Base-by-base conservation (phyloP, 2,329 filamentous ascomycete species). In the Emergomyces africanus region DNA sequence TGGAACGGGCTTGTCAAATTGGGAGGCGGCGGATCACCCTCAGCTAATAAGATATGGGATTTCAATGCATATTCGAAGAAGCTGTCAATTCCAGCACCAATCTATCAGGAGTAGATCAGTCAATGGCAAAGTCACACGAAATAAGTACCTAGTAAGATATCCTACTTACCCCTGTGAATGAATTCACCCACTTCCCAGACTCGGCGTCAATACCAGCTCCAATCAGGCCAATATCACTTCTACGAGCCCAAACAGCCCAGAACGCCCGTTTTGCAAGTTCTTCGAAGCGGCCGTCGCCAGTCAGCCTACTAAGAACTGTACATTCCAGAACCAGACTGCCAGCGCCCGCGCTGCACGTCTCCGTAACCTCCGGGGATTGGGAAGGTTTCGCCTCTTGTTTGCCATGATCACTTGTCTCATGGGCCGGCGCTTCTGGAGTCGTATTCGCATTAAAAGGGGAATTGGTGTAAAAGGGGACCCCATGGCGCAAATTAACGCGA, bases 31-130 rank as follows among this genome's bases (percentile, higher is more conserved):
- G 68, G 70, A 30, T 71, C 79, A 60, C 87, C 83, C 1, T 89
- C 89, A 1, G 92, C 96, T 25, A 97, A 82, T 28, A 99, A 75
- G 61, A 99, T 88, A 69, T 96, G 86, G 20, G 90, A 90, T 74
- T 99, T 99, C 67, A 97, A 81, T 3, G 94, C 91, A 73, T 99
- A 99, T 74, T 99, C 94, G 68, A 96, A 97, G 75, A 99, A 99
- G 74, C 91, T 96, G 75, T 99, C 94, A 68, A 96, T 90, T 44
- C 94, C 94, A 8, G 94, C 94, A 55, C 94, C 94, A 66, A 99
- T 95, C 76, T 78, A 57, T 50, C 53, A 55, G 33, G 60, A 62
- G 41, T 25, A 25, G 14, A 58, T 46, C 57, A 57, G 59, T 65
- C 51, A 64, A 60, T 57, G 63, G 60, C 4, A 3, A 44, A 28